A percentile compares a stretch with the other conserved stretches of the same genome.
These are phyloP conservation scores for Malus asiatica DNA, from an alignment of 306 rosid genomes.

Conservation along the genomic window DNA sequence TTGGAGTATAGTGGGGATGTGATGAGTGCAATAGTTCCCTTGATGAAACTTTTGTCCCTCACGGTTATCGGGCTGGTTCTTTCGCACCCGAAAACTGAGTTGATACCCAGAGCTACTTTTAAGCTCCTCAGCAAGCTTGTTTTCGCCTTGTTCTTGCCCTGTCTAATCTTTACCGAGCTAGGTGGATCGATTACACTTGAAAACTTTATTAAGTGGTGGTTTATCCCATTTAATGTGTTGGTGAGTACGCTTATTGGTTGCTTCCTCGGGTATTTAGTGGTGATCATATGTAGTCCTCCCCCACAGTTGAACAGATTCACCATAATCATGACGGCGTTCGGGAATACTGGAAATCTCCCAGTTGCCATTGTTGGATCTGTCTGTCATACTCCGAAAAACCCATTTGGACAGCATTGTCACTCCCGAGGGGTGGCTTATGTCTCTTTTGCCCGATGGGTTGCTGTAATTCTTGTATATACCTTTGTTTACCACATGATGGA, in stretches of 20 bases:
- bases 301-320: constrained; percentile 57
- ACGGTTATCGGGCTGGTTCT: constrained; percentile 62
- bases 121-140: constrained; percentile 82
- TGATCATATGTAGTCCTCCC: constrained; percentile 68
- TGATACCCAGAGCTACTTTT: constrained; percentile 67
- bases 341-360: constrained; percentile 87
- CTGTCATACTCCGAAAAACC: constrained; percentile 57
- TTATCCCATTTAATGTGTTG: constrained; percentile 71
- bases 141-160: constrained; percentile 82
- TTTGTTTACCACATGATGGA: constrained; percentile 97
- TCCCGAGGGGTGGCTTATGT: constrained; percentile 83
- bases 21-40: constrained; percentile 55
- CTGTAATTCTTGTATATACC: constrained; percentile 81
- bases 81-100: constrained; percentile 50
- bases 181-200: constrained; percentile 61
- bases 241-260: constrained; percentile 67
- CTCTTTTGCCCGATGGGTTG: constrained; percentile 80
- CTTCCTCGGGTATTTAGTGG: constrained; percentile 60
- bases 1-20: constrained; percentile 36
- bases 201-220: constrained; percentile 69
- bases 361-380: constrained; percentile 76
- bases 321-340: constrained; percentile 77
- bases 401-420: constrained; percentile 68
- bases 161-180: constrained; percentile 73
- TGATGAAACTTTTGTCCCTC: constrained; percentile 62